phyloP scores from a whole-genome alignment of 805 yeast genomes.

The Zygosaccharomyces gambellarensis region DNA sequence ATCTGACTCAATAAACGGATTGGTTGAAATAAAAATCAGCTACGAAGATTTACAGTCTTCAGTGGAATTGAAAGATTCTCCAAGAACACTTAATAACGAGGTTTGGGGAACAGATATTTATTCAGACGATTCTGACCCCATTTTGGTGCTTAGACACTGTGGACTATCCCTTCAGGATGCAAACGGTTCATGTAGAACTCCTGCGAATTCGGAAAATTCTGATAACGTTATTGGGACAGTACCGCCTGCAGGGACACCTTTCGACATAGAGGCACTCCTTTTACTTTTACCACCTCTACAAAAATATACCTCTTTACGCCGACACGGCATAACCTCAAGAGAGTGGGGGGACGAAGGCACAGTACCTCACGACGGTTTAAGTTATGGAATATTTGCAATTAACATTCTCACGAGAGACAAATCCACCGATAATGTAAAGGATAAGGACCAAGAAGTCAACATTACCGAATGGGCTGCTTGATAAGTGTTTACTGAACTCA shows the following conservation, averaged over 20 bases:
- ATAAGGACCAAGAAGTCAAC: slow-evolving; percentile 4
- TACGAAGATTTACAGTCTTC: slow-evolving; percentile 27
- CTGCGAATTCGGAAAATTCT: slow-evolving; percentile 38
- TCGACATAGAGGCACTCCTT: slow-evolving; percentile 34
- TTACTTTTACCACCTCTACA: slow-evolving; percentile 63
- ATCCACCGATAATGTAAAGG: slow-evolving; percentile 18
- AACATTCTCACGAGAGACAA: slow-evolving; percentile 28
- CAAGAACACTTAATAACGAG: slow-evolving; percentile 45
- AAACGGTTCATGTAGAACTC: slow-evolving; percentile 32
- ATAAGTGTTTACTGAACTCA: background rate
- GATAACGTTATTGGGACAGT: slow-evolving; percentile 32
- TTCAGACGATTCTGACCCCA: slow-evolving; percentile 88
- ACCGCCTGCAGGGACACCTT: slow-evolving; percentile 15
- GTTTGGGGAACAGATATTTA: slow-evolving; percentile 92
- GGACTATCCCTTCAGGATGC: slow-evolving; percentile 51
- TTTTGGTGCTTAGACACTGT: slow-evolving; percentile 67
- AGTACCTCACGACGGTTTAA: slow-evolving; percentile 69
- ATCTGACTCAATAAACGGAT: slow-evolving; percentile 18
- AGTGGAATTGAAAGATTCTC: slow-evolving; percentile 37
- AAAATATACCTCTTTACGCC: slow-evolving; percentile 58
- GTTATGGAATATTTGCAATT: slow-evolving; percentile 52
- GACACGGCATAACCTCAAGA: slow-evolving; percentile 70
- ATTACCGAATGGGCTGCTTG: slow-evolving; percentile 3
- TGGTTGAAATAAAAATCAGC: slow-evolving; percentile 21
- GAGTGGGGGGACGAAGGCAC: slow-evolving; percentile 48